phyloP scores from a whole-genome alignment of 306 rosid species.

The Lablab purpureus region DNA sequence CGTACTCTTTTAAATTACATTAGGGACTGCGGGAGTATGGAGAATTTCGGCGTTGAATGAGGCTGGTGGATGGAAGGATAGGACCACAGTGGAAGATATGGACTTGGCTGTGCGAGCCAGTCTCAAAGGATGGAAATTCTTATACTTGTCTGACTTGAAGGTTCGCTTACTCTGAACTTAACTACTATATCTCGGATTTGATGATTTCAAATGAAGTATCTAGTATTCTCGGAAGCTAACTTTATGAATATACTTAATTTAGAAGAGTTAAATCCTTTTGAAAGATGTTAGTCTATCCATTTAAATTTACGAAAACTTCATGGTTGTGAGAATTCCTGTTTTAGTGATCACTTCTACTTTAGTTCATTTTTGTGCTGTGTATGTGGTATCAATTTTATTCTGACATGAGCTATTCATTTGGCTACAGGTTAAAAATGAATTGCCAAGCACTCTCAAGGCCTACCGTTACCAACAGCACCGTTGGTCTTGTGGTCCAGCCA shows the following conservation, averaged over 20 bases:
- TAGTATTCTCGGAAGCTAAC: neutral
- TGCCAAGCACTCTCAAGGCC: constrained; percentile 98
- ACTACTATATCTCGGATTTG: neutral
- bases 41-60: constrained; percentile 87
- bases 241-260: neutral
- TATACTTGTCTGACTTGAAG: constrained; percentile 71
- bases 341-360: neutral
- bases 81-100: constrained; percentile 98
- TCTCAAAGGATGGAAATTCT: constrained; percentile 97
- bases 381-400: neutral
- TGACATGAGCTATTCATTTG: neutral
- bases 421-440: constrained; percentile 86
- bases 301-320: neutral
- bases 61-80: constrained; percentile 98
- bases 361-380: neutral
- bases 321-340: constrained; percentile 20
- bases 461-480: constrained; percentile 95
- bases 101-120: constrained; percentile 98
- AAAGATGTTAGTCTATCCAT: neutral
- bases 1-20: constrained; percentile 11
- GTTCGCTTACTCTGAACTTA: constrained; percentile 41
- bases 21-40: constrained; percentile 99
- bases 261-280: neutral
- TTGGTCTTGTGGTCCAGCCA: constrained; percentile 99
- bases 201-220: neutral